phyloP scores from a whole-genome alignment of 208 protist genomes.

The Crithidia fasciculata region DNA sequence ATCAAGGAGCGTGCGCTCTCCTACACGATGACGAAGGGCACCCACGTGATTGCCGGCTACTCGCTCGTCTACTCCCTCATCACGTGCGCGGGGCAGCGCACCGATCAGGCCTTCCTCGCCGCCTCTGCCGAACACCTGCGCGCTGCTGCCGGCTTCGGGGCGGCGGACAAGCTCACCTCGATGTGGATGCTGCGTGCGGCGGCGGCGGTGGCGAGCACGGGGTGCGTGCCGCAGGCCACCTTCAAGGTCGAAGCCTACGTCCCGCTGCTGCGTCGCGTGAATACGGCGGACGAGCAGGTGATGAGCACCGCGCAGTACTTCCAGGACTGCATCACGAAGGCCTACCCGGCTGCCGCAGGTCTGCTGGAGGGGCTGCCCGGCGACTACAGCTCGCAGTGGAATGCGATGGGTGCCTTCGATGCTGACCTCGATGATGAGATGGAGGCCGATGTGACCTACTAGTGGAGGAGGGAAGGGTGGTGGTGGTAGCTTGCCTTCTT shows the following conservation, averaged over 20 bases:
- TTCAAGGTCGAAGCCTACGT: conserved; percentile 70
- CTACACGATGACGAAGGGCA: conserved; percentile 63
- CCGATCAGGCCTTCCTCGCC: conserved; percentile 65
- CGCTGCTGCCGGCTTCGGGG: conserved; percentile 59
- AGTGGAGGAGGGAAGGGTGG: conserved; percentile 10
- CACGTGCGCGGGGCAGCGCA: conserved; percentile 55
- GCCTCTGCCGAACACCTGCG: conserved; percentile 64
- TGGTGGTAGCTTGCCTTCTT: background rate
- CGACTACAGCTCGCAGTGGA: conserved; percentile 76
- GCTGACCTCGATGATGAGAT: conserved; percentile 90
- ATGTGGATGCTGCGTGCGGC: conserved; percentile 86
- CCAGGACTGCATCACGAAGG: conserved; percentile 56
- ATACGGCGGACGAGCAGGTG: conserved; percentile 64
- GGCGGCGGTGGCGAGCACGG: conserved; percentile 70
- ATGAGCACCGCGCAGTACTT: conserved; percentile 89
- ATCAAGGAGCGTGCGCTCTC: conserved; percentile 80
- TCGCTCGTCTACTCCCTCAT: conserved; percentile 79
- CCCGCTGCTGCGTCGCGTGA: conserved; percentile 72
- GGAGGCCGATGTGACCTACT: conserved; percentile 75
- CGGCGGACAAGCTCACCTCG: conserved; percentile 74
- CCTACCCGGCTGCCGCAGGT: conserved; percentile 44
- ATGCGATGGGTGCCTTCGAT: conserved; percentile 70
- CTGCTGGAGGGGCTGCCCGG: conserved; percentile 47
- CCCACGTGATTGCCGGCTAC: conserved; percentile 72
- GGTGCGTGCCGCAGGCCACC: conserved; percentile 37